A percentile compares a stretch with the other conserved stretches of the same genome.
Conservation (phyloP, 169 alveolate species). For the Eimeria zaria region DNA sequence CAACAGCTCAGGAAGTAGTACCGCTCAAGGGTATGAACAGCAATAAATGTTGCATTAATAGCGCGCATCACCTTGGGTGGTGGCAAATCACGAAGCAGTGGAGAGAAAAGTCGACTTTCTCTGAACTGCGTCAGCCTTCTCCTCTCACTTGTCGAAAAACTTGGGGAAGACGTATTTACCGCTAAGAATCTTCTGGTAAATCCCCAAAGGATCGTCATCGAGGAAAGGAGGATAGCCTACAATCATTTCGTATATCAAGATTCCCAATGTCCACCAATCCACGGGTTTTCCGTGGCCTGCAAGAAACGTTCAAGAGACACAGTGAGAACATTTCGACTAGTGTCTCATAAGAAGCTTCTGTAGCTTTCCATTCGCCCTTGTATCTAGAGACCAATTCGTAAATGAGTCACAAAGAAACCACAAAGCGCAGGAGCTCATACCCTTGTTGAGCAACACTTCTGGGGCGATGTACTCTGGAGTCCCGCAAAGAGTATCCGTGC, state of each 20-base stretch:
- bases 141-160: conserved; percentile 84
- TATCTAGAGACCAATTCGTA: background rate
- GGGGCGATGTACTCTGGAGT: conserved; percentile 99
- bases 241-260: conserved; percentile 98
- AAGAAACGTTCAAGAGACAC: background rate
- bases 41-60: background rate
- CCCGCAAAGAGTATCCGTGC: conserved; percentile 99
- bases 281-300: conserved; percentile 98
- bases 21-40: background rate
- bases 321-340: background rate
- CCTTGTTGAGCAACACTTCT: conserved; percentile 97
- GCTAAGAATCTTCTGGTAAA: conserved; percentile 97
- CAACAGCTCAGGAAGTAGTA: background rate
- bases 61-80: no score
- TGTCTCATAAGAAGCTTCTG: no score
- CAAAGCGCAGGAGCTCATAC: conserved; percentile 12
- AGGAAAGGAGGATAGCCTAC: conserved; percentile 99
- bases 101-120: background rate
- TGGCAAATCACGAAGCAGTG: background rate
- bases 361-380: background rate
- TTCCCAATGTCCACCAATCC: conserved; percentile 99
- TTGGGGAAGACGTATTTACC: conserved; percentile 96
- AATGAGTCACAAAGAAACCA: background rate
- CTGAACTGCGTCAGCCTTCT: background rate
- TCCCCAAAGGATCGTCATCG: conserved; percentile 98